These are phyloP conservation scores for Alternaria ethzedia DNA, from an alignment of 2,329 filamentous ascomycete genomes.

Conservation along the genomic window DNA sequence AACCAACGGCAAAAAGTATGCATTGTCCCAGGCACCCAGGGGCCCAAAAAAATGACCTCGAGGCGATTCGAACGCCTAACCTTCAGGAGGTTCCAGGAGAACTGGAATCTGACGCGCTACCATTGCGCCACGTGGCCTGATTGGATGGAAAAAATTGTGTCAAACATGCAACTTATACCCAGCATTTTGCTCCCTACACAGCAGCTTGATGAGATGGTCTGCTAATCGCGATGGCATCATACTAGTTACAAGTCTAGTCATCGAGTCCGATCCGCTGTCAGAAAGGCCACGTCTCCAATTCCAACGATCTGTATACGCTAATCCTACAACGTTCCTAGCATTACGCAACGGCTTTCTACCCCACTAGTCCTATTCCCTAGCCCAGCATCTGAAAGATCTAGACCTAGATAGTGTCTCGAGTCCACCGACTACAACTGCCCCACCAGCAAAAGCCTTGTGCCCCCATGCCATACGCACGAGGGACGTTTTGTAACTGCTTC, in stretches of 20 bases:
- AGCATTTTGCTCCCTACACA: not conserved
- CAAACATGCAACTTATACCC: not conserved
- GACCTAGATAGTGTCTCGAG: not conserved
- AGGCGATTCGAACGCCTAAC: constrained; percentile 37
- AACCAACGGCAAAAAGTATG: not conserved
- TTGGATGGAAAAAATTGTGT: constrained; percentile 10
- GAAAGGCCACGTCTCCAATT: not conserved
- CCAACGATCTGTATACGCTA: not conserved
- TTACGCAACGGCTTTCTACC: not conserved
- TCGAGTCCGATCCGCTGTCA: not conserved
- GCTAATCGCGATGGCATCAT: not conserved
- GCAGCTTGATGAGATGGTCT: not conserved
- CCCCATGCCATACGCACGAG: no score
- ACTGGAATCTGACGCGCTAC: constrained; percentile 43
- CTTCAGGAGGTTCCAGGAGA: constrained; percentile 32
- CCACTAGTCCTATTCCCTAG: not conserved
- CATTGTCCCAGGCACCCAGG: not conserved
- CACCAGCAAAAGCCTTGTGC: no score
- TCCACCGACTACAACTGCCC: not conserved
- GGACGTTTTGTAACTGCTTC: no score
- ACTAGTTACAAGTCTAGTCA: not conserved
- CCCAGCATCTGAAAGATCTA: not conserved
- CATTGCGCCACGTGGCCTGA: constrained; percentile 36
- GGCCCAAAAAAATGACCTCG: constrained; percentile 21
- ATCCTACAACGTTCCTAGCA: not conserved